Base-by-base conservation (phyloP, 208 protist species). In the Trypanosoma boissoni region DNA sequence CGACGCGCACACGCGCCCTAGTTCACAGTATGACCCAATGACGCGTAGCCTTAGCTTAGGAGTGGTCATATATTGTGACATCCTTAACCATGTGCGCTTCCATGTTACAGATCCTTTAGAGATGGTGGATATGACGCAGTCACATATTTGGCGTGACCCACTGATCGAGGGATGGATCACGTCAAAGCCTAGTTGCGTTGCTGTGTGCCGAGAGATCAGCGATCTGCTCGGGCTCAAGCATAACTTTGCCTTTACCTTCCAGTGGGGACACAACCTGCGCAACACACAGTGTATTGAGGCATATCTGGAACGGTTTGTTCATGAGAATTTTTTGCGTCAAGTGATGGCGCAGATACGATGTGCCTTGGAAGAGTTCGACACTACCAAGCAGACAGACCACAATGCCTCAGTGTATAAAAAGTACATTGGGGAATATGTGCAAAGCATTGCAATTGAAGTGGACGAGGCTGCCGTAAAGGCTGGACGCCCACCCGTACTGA, bases 91-190 rank as follows among this genome's bases (percentile, higher is more conserved):
- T 29, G 80, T 90, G 37, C 60, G 73, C 45, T 86, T 92, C 48
- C 54, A 41, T 16, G 81, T 86, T 26, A 83, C 81, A 20, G 58
- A 72, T 43, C 57, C 76, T 2, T 64, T 69, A 18, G 80, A 92
- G 34, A 81, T 89, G 36, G 57, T 87, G 28, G 58, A 71, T 20
- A 76, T 95, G 34, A 72, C 86, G 27, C 76, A 86, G 41, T 91
- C 88, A 16, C 68, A 72, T 59, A 80, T 92, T 37, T 95, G 81
- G 60, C 82, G 88, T 27, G 82, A 95, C 42, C 88, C 88, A 2
- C 58, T 86, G 5, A 88, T 92, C 57, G 88, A 95, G 66, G 80
- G 85, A 20, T 95, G 84, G 83, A 81, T 92, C 8, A 76, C 74
- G 29, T 76, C 44, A 36, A 76, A 81, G 20, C 72, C 58, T 12